phyloP scores from a whole-genome alignment of 2,329 filamentous ascomycete species.

The Cordyceps cateniannulata region DNA sequence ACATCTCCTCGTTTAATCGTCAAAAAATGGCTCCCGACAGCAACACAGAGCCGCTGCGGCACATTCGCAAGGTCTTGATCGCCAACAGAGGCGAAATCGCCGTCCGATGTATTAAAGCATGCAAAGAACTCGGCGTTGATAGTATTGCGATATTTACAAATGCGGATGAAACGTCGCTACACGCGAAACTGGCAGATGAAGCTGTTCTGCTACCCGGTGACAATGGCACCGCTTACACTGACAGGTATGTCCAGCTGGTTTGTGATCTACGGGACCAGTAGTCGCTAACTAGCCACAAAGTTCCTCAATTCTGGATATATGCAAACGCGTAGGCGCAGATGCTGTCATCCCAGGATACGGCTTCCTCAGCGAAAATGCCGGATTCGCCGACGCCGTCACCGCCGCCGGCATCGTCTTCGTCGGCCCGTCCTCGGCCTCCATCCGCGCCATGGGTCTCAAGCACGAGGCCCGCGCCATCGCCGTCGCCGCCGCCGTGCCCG shows the following conservation, averaged over 20 bases:
- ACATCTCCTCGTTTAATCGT: neutral
- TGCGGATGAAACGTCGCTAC: constrained; percentile 46
- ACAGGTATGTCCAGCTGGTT: neutral
- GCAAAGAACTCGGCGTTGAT: constrained; percentile 41
- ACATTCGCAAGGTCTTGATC: constrained; percentile 34
- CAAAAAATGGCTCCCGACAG: constrained; percentile 25
- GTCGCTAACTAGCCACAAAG: too few species aligned
- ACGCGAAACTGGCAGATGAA: constrained; percentile 47
- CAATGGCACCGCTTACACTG: constrained; percentile 15
- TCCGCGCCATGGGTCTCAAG: constrained; percentile 53
- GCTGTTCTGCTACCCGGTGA: constrained; percentile 31
- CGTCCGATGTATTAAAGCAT: constrained; percentile 39
- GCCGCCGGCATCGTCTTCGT: constrained; percentile 50
- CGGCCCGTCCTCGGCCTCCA: constrained; percentile 47
- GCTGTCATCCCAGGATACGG: constrained; percentile 61
- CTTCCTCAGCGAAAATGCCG: constrained; percentile 55
- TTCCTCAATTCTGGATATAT: constrained; percentile 22
- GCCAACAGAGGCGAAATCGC: constrained; percentile 57
- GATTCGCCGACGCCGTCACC: constrained; percentile 47
- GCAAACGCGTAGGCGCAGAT: constrained; percentile 38
- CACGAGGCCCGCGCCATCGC: constrained; percentile 50
- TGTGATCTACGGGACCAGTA: too few species aligned
- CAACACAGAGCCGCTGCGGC: constrained; percentile 18
- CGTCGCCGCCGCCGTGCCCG: constrained; percentile 34
- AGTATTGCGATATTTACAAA: constrained; percentile 50